Evolutionary conservation across 148 eudicot genomes (phyloP).

Genomic region (Rhododendron vialii): DNA sequence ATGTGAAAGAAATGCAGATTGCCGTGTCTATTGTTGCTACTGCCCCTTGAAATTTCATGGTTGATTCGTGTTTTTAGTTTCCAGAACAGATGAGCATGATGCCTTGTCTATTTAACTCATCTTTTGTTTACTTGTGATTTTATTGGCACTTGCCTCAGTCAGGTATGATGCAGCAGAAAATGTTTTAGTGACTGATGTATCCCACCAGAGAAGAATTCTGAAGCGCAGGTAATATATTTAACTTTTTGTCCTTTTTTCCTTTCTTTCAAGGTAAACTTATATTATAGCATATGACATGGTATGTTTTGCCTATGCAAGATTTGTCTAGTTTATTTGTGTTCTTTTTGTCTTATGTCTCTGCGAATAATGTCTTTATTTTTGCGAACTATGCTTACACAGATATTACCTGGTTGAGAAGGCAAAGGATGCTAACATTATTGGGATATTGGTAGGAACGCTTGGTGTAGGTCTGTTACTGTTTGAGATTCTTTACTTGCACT

Average conservation of each 20-base stretch:
- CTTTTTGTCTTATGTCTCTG: background rate
- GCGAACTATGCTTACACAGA: slow-evolving; percentile 36
- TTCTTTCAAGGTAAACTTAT: background rate
- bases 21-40: background rate
- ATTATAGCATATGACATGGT: background rate
- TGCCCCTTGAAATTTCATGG: background rate
- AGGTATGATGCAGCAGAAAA: slow-evolving; percentile 74
- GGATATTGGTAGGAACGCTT: slow-evolving; percentile 94
- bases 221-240: slow-evolving; percentile 69
- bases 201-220: slow-evolving; percentile 69
- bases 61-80: background rate
- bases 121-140: slow-evolving; percentile 1
- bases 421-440: slow-evolving; percentile 92
- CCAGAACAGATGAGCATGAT: background rate
- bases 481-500: slow-evolving; percentile 3
- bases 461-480: slow-evolving; percentile 66
- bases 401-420: slow-evolving; percentile 97
- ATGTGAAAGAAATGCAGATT: background rate
- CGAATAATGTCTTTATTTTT: background rate
- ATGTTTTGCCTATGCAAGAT: background rate
- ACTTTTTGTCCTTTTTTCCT: background rate
- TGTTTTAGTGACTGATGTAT: slow-evolving; percentile 51
- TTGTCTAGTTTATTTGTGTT: background rate
- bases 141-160: slow-evolving; percentile 51
- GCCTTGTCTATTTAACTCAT: background rate